phyloP scores from a whole-genome alignment of 169 alveolate species.

The Eimeria acervulina region DNA sequence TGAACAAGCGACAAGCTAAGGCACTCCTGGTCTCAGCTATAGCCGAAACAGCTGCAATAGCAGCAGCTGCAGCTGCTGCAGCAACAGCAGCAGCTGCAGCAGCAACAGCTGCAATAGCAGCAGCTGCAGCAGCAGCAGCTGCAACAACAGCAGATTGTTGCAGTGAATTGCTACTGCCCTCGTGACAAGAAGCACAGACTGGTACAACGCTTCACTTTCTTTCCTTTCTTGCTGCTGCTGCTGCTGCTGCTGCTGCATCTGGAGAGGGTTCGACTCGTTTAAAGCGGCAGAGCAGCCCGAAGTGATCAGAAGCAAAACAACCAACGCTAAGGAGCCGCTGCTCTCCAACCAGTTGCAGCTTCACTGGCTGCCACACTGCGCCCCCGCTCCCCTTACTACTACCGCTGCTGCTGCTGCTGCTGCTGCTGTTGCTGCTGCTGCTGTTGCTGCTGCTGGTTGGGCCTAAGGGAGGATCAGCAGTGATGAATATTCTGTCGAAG shows the following conservation, averaged over 20 bases:
- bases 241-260: too few relatives aligned
- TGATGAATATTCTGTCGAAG: constrained; percentile 48
- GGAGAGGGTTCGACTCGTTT: too few relatives aligned
- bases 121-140: not conserved
- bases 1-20: too few relatives aligned
- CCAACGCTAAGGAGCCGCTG: too few relatives aligned
- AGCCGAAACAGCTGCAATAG: not conserved
- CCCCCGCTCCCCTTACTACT: not conserved
- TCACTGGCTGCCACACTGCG: too few relatives aligned
- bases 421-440: not conserved
- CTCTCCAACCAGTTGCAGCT: too few relatives aligned
- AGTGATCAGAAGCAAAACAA: too few relatives aligned
- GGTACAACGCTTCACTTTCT: too few relatives aligned
- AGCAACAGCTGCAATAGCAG: not conserved
- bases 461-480: not conserved
- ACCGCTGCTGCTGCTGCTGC: not conserved
- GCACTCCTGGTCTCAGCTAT: too few relatives aligned
- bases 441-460: constrained; percentile 1
- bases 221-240: too few relatives aligned
- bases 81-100: not conserved
- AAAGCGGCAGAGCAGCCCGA: too few relatives aligned
- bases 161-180: not conserved
- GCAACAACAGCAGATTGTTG: not conserved
- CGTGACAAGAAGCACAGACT: not conserved
- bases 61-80: not conserved